Base-by-base conservation (phyloP, 768 basidiomycete genomes). In the Thelephora ganbajun region DNA sequence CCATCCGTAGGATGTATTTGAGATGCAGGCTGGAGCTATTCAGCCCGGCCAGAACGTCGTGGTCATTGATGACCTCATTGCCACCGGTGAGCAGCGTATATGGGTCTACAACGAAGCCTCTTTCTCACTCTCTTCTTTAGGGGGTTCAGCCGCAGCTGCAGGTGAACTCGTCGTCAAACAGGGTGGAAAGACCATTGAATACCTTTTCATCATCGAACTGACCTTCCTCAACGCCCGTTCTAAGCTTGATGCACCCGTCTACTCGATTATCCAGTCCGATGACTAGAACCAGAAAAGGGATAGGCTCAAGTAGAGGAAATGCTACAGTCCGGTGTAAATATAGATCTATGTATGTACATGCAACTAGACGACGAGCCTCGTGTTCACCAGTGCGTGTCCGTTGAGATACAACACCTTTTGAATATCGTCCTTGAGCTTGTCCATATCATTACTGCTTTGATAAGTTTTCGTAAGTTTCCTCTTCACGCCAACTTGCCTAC, bases 1-100 rank as follows among this genome's bases (percentile, higher is more conserved):
- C 41, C 37, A 19, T 48, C 19, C 12, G n/a, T 50, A 92, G 89
- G 94, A 98, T 59, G 69, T 74, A n/a, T 96, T 98, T 56, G 91
- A 98, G 65, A 92, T 98, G 77, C 96, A 98, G 65, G 72, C 76
- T 16, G 87, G 81, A 46, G 80, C 84, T 9, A 87, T 99, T 59
- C 65, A 75, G 54, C 73, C 80, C 4, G 90, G 91, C 23, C 82
- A 92, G 60, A 83, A 69, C 50, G 89, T 92, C 18, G 62, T 99
- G 42, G 71, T 99, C 39, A 70, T 99, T 22, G 96, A 99, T 64
- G 96, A 99, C 63, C 72, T 99, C 35, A 88, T 99, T 53, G 96
- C 96, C 0, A 97, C 94, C 26, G 94, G 93, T 86, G 53, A 37
- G 72, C n/a, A 19, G 13, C 26, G 14, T 45, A 11, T n/a, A 35